Base-by-base conservation (phyloP, 2,329 filamentous ascomycete species). In the Colletotrichum lini region DNA sequence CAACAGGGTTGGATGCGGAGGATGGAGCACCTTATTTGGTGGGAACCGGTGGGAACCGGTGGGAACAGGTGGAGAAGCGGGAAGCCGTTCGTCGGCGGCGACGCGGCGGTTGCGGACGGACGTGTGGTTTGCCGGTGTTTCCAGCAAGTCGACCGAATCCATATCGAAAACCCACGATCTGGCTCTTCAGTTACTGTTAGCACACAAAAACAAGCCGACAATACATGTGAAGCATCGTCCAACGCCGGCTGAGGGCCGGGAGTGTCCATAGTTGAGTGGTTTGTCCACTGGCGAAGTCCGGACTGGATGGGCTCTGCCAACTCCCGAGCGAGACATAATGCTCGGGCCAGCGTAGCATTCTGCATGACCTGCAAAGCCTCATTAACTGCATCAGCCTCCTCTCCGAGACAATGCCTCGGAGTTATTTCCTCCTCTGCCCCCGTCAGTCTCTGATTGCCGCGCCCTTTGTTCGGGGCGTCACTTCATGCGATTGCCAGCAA, bases 11-110 rank as follows among this genome's bases (percentile, higher is more conserved):
- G 45, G 30, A 16, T 49, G 68, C 44, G 47, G 47, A 52, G 15
- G 47, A 52, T 23, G 59, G 59, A n/a, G 59, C 18, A 69, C 65
- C 65, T 72, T 72, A 72, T 69, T 72, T 53, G 56, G 69, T 72
- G 69, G 69, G 65, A 72, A 72, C 69, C 15, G 49, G 69, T 72
- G 69, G 69, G 65, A 72, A 72, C 69, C 15, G 49, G 69, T 72
- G 69, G 69, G 65, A 72, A 72, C 69, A 8, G 49, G 69, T 72
- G 69, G 69, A 42, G 60, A 59, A 59, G 23, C 16, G 42, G 57
- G 67, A 72, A 64, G 30, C 15, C 40, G 61, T 35, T 54, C 16
- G 62, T 52, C 35, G 35, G 35, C 35, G 35, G 35, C 35, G 35
- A 38, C 35, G 35, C 35, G 35, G 8, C 35, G 45, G 53, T 45